These are phyloP conservation scores for Pythium rishiriense DNA, from an alignment of 352 stramenopile species.

Conservation along the genomic window DNA sequence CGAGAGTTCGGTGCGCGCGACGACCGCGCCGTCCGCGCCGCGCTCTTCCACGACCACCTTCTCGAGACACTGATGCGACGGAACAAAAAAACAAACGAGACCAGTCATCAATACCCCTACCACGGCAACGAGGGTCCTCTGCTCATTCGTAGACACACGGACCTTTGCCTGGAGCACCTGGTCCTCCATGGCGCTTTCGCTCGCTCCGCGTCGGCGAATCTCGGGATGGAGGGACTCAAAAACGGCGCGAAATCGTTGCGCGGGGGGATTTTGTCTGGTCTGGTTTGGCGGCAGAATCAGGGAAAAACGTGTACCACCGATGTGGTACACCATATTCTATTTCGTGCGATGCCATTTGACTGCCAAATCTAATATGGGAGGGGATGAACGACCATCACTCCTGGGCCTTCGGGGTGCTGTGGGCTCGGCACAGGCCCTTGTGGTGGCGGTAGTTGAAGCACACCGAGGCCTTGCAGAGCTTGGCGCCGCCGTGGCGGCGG, in stretches of 20 bases:
- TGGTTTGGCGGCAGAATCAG: no score
- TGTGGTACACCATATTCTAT: no score
- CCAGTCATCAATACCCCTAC: no score
- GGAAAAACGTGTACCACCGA: no score
- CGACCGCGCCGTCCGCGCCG: constrained; percentile 40
- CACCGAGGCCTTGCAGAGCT: constrained; percentile 30
- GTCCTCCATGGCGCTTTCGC: constrained; percentile 4
- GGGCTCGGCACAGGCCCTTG: constrained; percentile 30
- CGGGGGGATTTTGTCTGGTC: no score
- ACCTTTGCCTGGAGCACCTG: constrained; percentile 4
- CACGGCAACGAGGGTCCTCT: no score
- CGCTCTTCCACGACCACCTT: constrained; percentile 59
- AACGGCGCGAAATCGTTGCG: no score
- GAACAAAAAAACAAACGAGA: neutral
- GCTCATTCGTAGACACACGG: no score
- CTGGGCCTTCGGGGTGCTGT: neutral
- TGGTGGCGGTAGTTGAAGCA: constrained; percentile 35
- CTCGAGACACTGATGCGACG: constrained; percentile 41
- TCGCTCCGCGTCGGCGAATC: neutral
- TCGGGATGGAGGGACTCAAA: neutral
- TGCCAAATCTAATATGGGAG: no score
- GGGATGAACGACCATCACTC: no score
- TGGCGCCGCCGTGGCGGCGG: constrained; percentile 52
- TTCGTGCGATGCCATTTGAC: neutral
- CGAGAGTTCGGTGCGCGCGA: constrained; percentile 35